A percentile compares a stretch with the other conserved stretches of the same genome.
Evolutionary conservation across 305 asterid species (phyloP).

Genomic region (Caryopteris hybrid): DNA sequence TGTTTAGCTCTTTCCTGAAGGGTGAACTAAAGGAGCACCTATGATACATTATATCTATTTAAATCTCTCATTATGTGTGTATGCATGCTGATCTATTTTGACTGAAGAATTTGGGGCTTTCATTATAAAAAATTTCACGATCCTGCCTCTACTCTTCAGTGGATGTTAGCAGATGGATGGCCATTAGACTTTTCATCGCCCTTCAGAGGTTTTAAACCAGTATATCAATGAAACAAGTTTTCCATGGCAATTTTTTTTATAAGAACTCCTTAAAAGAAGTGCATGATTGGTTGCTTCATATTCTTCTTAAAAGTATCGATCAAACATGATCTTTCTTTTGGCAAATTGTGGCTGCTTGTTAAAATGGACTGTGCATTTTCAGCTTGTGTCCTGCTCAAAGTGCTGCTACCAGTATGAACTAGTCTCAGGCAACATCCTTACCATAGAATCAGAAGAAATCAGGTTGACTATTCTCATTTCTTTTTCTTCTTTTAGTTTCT

Average conservation of each 20-base stretch:
- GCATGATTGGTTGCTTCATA: background rate
- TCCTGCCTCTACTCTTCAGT: background rate
- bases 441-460: conserved; percentile 87
- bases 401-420: conserved; percentile 94
- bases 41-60: background rate
- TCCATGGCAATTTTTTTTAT: background rate
- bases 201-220: background rate
- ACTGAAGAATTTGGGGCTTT: background rate
- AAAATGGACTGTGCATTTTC: conserved; percentile 25
- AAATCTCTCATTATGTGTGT: background rate
- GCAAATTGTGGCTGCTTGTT: conserved; percentile 2
- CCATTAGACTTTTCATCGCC: background rate
- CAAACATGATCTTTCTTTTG: background rate
- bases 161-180: background rate
- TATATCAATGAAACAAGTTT: background rate
- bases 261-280: background rate
- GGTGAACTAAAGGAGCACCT: background rate
- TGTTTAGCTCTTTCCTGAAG: background rate
- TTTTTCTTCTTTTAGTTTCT: background rate
- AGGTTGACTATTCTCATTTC: conserved; percentile 43
- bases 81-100: background rate
- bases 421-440: conserved; percentile 70
- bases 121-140: conserved; percentile 3
- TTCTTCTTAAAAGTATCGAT: background rate
- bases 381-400: conserved; percentile 90